Conservation (phyloP, 2,329 filamentous ascomycete species). For the Phialophora verrucosa region DNA sequence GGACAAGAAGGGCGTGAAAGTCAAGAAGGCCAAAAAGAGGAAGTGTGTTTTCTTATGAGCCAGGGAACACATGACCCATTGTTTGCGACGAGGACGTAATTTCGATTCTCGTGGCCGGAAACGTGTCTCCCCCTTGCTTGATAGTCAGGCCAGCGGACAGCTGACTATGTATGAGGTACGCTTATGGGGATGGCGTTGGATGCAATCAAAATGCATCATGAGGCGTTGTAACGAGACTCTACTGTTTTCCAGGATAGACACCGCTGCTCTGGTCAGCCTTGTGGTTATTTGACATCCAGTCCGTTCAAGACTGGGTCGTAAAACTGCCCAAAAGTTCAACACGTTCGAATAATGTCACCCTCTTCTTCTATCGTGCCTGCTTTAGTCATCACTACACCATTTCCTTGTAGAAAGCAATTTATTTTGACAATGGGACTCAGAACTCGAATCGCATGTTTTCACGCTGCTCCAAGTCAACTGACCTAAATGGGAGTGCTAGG, state of each 20-base stretch:
- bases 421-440: background rate
- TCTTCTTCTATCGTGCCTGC: background rate
- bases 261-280: background rate
- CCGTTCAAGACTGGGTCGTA: background rate
- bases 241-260: slow-evolving; percentile 14
- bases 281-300: background rate
- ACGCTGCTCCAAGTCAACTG: background rate
- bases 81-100: background rate
- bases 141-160: background rate
- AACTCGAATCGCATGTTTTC: background rate
- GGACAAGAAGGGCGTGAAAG: slow-evolving; percentile 40
- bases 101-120: slow-evolving; percentile 8
- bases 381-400: background rate
- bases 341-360: background rate
- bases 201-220: slow-evolving; percentile 20
- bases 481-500: background rate
- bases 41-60: slow-evolving; percentile 77
- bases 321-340: background rate
- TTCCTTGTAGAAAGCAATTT: background rate
- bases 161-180: slow-evolving; percentile 20
- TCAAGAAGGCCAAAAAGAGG: slow-evolving; percentile 79
- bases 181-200: slow-evolving; percentile 22
- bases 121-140: slow-evolving; percentile 28
- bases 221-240: slow-evolving; percentile 22
- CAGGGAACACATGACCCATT: background rate